Evolutionary conservation across 805 yeast genomes (phyloP).

Genomic region (Priceomyces castillae): DNA sequence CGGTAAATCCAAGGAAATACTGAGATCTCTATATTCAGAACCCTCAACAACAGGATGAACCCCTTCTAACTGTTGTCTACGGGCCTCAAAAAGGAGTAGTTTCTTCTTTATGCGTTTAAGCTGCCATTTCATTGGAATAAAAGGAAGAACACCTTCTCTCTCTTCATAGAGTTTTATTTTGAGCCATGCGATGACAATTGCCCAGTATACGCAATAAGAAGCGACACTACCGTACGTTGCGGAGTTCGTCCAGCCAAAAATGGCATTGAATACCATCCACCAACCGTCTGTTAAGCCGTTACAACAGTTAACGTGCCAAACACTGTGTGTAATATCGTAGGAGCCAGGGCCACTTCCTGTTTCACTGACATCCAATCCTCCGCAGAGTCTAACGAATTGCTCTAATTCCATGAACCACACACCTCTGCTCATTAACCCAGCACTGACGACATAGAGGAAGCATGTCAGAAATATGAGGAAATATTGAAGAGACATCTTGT

Average conservation of each 20-base stretch:
- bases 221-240: conserved; percentile 87
- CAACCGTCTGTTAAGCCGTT: conserved; percentile 89
- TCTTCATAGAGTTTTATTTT: conserved; percentile 48
- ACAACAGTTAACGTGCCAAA: conserved; percentile 96
- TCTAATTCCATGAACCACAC: conserved; percentile 89
- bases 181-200: conserved; percentile 44
- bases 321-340: conserved; percentile 71
- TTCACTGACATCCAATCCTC: conserved; percentile 83
- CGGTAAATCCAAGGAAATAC: conserved; percentile 3
- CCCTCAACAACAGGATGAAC: background rate
- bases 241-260: conserved; percentile 91
- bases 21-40: conserved; percentile 2
- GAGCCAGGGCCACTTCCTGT: conserved; percentile 93
- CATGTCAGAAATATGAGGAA: conserved; percentile 76
- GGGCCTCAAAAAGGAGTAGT: conserved; percentile 18
- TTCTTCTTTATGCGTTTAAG: conserved; percentile 48
- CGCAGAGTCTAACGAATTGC: conserved; percentile 66
- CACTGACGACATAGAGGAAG: conserved; percentile 78
- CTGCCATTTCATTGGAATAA: conserved; percentile 62
- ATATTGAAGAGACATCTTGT: conserved; percentile 68
- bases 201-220: conserved; percentile 74
- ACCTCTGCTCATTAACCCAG: conserved; percentile 83
- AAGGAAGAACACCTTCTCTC: conserved; percentile 55
- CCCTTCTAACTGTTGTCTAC: background rate
- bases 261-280: conserved; percentile 88